Evolutionary conservation across 805 yeast species (phyloP).

Genomic region (Kazachstania psychrophila): DNA sequence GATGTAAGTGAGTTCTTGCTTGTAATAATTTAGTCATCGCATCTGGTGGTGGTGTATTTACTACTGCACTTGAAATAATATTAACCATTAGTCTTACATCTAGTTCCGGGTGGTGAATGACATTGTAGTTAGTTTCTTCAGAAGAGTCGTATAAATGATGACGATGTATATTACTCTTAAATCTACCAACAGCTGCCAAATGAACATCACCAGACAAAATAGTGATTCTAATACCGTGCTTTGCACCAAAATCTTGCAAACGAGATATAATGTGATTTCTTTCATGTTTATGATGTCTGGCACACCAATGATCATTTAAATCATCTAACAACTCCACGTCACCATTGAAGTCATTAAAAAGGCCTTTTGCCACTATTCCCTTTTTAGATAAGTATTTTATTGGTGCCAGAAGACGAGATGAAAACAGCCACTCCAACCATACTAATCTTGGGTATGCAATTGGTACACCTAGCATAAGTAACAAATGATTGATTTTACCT

Average conservation of each 20-base stretch:
- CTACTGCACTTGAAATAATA: constrained; percentile 81
- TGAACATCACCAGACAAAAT: constrained; percentile 92
- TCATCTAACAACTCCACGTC: constrained; percentile 86
- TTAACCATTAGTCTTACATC: constrained; percentile 77
- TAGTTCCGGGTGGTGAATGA: constrained; percentile 43
- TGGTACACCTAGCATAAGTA: constrained; percentile 87
- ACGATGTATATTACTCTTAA: constrained; percentile 46
- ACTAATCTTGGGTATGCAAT: constrained; percentile 90
- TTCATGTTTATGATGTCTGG: constrained; percentile 75
- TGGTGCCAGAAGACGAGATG: constrained; percentile 54
- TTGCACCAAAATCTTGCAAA: constrained; percentile 58
- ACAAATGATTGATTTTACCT: constrained; percentile 59
- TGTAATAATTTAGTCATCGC: constrained; percentile 70
- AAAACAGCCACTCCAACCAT: constrained; percentile 73
- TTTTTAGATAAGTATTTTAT: constrained; percentile 48
- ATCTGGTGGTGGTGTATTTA: constrained; percentile 88
- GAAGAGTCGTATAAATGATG: constrained; percentile 33
- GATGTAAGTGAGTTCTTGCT: constrained; percentile 60
- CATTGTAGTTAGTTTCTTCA: constrained; percentile 32
- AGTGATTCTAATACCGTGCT: constrained; percentile 62
- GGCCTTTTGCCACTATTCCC: constrained; percentile 57
- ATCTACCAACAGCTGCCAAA: constrained; percentile 72
- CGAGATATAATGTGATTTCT: constrained; percentile 58
- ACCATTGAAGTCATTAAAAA: constrained; percentile 89
- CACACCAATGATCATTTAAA: constrained; percentile 95